A percentile compares a stretch with the other conserved stretches of the same genome.
Evolutionary conservation across 495 filamentous ascomycete genomes (phyloP).

Genomic region (Aspergillus haitiensis): DNA sequence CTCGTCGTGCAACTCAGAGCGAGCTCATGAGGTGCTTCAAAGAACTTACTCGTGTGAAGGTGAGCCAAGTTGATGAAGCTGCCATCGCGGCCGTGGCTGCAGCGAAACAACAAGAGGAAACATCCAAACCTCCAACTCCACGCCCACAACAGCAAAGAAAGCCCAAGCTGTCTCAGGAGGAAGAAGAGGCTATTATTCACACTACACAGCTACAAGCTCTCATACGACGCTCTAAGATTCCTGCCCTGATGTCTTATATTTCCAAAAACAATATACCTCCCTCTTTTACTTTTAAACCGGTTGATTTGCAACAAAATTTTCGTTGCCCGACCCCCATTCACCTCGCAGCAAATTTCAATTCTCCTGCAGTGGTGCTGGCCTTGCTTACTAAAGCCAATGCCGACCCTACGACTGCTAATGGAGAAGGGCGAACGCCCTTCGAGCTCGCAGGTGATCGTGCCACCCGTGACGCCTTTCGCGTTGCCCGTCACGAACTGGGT

Average conservation of each 20-base stretch:
- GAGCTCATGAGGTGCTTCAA: constrained; percentile 93
- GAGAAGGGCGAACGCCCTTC: constrained; percentile 72
- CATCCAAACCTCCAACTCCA: constrained; percentile 39
- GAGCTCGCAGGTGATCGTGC: constrained; percentile 82
- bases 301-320: constrained; percentile 65
- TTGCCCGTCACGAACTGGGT: constrained; percentile 79
- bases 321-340: constrained; percentile 87
- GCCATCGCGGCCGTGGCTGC: constrained; percentile 53
- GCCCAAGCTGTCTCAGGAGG: constrained; percentile 67
- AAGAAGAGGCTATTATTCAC: constrained; percentile 75
- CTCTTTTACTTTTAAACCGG: constrained; percentile 72
- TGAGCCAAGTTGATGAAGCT: constrained; percentile 68
- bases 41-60: constrained; percentile 86
- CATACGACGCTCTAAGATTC: constrained; percentile 86
- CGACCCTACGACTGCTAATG: constrained; percentile 69
- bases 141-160: constrained; percentile 52
- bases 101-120: constrained; percentile 37
- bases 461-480: constrained; percentile 88
- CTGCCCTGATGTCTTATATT: constrained; percentile 83
- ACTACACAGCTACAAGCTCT: constrained; percentile 84
- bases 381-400: constrained; percentile 74
- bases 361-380: constrained; percentile 67
- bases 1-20: constrained; percentile 87
- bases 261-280: constrained; percentile 65
- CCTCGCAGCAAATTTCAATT: constrained; percentile 76